These are phyloP conservation scores for Fonsecaea erecta DNA, from an alignment of 2,329 filamentous ascomycete genomes.

Conservation along the genomic window DNA sequence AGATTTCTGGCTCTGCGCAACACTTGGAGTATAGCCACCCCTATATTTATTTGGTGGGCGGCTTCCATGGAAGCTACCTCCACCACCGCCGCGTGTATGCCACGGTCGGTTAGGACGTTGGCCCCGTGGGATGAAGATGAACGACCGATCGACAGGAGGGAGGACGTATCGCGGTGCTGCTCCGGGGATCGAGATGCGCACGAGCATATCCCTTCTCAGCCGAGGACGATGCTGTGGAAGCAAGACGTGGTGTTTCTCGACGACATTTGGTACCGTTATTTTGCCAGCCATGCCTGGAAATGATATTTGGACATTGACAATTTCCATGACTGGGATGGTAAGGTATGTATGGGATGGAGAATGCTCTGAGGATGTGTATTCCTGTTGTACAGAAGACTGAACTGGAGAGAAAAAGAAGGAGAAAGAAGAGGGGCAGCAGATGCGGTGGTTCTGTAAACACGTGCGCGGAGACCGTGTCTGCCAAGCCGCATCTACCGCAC, in stretches of 20 bases:
- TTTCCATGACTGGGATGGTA: no score
- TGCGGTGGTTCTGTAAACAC: no score
- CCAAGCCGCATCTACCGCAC: no score
- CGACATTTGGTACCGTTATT: constrained; percentile 72
- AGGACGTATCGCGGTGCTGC: constrained; percentile 82
- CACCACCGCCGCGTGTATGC: constrained; percentile 68
- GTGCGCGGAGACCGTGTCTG: no score
- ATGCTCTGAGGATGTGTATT: no score
- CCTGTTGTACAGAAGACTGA: no score
- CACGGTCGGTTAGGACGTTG: constrained; percentile 90
- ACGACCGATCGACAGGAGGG: constrained; percentile 85
- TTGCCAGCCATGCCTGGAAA: constrained; percentile 76
- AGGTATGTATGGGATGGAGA: no score
- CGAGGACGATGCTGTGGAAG: constrained; percentile 93
- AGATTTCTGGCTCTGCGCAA: constrained; percentile 86
- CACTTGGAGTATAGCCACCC: constrained; percentile 81
- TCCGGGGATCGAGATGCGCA: constrained; percentile 85
- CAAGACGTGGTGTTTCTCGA: constrained; percentile 88
- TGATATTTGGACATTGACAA: constrained; percentile 80
- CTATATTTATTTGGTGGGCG: constrained; percentile 84
- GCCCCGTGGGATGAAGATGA: constrained; percentile 96
- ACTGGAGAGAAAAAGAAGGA: no score
- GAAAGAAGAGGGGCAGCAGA: no score
- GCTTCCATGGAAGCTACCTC: constrained; percentile 72
- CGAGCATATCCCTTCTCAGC: constrained; percentile 91